Conservation (phyloP, 23 red algal genomes). For the Rhodosorus marinus region DNA sequence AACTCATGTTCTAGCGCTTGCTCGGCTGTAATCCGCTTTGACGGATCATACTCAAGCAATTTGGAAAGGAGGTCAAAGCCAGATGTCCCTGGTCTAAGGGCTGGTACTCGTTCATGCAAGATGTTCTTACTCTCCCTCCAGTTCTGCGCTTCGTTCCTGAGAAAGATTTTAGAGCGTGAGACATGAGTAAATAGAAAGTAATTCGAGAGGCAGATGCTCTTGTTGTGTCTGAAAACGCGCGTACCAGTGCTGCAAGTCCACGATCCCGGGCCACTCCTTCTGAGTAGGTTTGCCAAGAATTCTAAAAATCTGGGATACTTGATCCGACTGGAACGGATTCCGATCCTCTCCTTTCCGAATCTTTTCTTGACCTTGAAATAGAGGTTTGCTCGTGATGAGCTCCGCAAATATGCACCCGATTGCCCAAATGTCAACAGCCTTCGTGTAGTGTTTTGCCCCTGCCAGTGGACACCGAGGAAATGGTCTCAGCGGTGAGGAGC, state of each 20-base stretch:
- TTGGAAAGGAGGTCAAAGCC: constrained; percentile 45
- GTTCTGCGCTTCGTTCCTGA: constrained; percentile 23
- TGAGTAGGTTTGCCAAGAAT: constrained; percentile 62
- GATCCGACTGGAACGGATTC: constrained; percentile 73
- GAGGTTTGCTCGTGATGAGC: constrained; percentile 46
- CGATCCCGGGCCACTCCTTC: constrained; percentile 50
- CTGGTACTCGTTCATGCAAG: constrained; percentile 44
- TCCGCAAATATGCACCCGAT: constrained; percentile 89
- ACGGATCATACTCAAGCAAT: constrained; percentile 63
- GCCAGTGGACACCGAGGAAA: too few species aligned
- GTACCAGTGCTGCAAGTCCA: constrained; percentile 26
- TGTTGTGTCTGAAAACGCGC: constrained; percentile 7
- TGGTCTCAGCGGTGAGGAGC: too few species aligned
- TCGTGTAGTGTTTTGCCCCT: constrained; percentile 73
- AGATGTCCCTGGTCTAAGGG: constrained; percentile 7
- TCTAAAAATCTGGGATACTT: constrained; percentile 71
- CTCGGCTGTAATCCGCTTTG: constrained; percentile 56
- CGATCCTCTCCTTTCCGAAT: constrained; percentile 48
- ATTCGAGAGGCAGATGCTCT: constrained; percentile 10
- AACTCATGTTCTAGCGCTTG: constrained; percentile 41
- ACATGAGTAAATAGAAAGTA: constrained; percentile 1
- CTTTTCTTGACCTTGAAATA: constrained; percentile 62
- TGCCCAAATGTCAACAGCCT: constrained; percentile 77
- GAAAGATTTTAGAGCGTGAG: constrained; percentile 3
- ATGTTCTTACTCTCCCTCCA: constrained; percentile 28